Conservation (phyloP, 441 rosid species). For the Pelargonium citronellum region DNA sequence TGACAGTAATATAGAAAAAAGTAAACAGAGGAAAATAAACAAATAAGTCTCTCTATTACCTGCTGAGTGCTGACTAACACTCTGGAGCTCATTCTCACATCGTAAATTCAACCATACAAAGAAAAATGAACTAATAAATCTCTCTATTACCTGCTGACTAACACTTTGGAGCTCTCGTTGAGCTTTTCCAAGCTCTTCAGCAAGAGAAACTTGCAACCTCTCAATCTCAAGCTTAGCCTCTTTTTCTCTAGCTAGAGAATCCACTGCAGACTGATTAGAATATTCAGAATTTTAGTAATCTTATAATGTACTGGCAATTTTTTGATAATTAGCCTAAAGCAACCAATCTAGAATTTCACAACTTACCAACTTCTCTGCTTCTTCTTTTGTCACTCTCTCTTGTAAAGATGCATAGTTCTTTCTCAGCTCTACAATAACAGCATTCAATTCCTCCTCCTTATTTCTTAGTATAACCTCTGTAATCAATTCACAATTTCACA, state of each 20-base stretch:
- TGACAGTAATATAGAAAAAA: neutral
- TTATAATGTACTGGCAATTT: neutral
- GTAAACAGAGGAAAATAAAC: neutral
- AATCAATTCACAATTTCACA: slow-evolving; percentile 20
- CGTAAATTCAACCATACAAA: neutral
- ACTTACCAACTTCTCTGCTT: slow-evolving; percentile 48
- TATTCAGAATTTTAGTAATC: neutral
- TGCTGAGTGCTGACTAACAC: too few species aligned
- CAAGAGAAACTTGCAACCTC: slow-evolving; percentile 7
- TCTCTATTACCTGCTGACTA: slow-evolving; percentile 45
- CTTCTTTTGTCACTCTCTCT: slow-evolving; percentile 45
- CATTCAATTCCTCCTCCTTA: slow-evolving; percentile 47
- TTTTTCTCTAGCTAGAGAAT: slow-evolving; percentile 4
- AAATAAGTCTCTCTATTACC: too few species aligned
- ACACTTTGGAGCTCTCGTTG: slow-evolving; percentile 50
- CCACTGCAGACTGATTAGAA: neutral
- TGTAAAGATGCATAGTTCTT: slow-evolving; percentile 44
- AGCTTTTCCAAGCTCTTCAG: slow-evolving; percentile 42
- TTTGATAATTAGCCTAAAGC: neutral
- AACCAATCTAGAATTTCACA: neutral
- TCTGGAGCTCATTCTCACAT: too few species aligned
- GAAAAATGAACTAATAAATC: too few species aligned
- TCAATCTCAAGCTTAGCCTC: slow-evolving; percentile 6
- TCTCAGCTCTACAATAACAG: slow-evolving; percentile 46
- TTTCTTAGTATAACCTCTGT: slow-evolving; percentile 42